A percentile compares a stretch with the other conserved stretches of the same genome.
These are phyloP conservation scores for Phaeosphaeria sp. DNA, from an alignment of 2,329 filamentous ascomycete genomes.

Conservation along the genomic window DNA sequence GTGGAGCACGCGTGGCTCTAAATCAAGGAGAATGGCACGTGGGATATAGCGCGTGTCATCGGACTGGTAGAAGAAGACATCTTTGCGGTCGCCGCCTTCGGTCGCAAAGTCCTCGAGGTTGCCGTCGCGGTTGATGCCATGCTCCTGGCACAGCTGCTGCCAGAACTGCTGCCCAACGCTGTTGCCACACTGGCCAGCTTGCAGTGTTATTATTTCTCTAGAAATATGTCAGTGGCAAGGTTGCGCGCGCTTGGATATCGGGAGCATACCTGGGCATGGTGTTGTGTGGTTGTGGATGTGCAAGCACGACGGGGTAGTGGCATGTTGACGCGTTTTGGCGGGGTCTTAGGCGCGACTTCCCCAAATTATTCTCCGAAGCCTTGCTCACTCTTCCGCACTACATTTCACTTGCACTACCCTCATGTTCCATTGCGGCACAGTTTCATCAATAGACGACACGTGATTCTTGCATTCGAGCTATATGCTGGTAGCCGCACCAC, in stretches of 20 bases:
- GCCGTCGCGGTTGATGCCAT: constrained; percentile 96
- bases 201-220: constrained; percentile 99
- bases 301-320: constrained; percentile 6
- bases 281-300: constrained; percentile 22
- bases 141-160: constrained; percentile 97
- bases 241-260: background rate
- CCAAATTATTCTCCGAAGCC: constrained; percentile 3
- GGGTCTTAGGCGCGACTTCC: constrained; percentile 27
- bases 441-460: background rate
- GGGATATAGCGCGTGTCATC: constrained; percentile 99
- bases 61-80: constrained; percentile 98
- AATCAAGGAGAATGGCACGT: constrained; percentile 89
- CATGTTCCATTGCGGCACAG: background rate
- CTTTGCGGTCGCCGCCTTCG: constrained; percentile 95
- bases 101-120: constrained; percentile 98
- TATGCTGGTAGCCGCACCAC: background rate
- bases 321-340: constrained; percentile 44
- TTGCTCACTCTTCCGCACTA: background rate
- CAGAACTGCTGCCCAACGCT: constrained; percentile 99
- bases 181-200: constrained; percentile 99
- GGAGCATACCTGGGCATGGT: constrained; percentile 47
- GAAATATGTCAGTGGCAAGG: constrained; percentile 7
- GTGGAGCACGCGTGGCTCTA: constrained; percentile 92
- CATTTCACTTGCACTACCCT: background rate
- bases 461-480: background rate